These are phyloP conservation scores for Elaeagnus macrophylla DNA, from an alignment of 306 rosid genomes.

Conservation along the genomic window DNA sequence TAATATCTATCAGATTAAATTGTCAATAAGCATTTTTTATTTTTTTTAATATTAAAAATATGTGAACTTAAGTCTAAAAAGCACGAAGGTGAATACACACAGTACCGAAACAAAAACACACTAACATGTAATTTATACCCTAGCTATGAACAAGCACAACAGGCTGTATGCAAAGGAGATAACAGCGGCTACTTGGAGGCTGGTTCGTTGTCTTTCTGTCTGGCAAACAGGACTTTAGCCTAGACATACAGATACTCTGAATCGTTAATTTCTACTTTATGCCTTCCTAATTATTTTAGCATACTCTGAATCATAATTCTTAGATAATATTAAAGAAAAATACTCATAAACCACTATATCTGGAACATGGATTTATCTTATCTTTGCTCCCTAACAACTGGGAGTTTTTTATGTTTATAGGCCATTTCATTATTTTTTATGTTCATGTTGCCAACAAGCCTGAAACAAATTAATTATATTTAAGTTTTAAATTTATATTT, in stretches of 20 bases:
- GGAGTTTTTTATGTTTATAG: background rate
- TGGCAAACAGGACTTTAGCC: conserved; percentile 1
- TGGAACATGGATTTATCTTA: conserved; percentile 12
- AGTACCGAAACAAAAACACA: too few species aligned
- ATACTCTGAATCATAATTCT: background rate
- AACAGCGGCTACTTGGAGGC: conserved; percentile 1
- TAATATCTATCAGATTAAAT: too few species aligned
- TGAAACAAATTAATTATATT: too few species aligned
- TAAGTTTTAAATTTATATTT: too few species aligned
- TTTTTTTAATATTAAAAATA: too few species aligned
- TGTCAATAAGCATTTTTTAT: too few species aligned
- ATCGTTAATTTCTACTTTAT: background rate
- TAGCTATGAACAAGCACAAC: background rate
- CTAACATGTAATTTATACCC: too few species aligned
- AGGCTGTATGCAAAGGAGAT: background rate
- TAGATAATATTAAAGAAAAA: too few species aligned
- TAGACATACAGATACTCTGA: background rate
- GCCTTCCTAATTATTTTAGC: background rate
- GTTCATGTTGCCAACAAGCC: background rate
- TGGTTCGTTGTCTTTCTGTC: conserved; percentile 10
- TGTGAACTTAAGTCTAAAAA: too few species aligned
- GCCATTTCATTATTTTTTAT: background rate
- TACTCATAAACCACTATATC: background rate
- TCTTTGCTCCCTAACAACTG: conserved; percentile 3
- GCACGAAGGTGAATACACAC: too few species aligned